These are phyloP conservation scores for Arachnopeziza araneosa DNA, from an alignment of 2,329 filamentous ascomycete species.

Conservation along the genomic window DNA sequence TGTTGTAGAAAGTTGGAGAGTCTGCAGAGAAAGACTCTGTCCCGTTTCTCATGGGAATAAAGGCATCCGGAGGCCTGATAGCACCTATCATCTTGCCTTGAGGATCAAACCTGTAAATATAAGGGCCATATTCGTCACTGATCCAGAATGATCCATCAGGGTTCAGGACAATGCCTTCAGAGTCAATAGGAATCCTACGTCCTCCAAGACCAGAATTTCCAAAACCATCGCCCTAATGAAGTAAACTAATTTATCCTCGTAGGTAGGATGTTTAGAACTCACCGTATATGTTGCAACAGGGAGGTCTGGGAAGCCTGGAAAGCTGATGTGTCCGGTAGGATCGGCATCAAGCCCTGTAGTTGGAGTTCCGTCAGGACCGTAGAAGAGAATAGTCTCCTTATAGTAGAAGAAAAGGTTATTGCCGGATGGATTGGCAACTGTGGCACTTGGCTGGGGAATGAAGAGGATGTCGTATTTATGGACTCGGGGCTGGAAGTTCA, in stretches of 20 bases:
- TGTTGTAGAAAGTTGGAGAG: constrained; percentile 52
- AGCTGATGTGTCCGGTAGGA: constrained; percentile 42
- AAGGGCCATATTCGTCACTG: constrained; percentile 64
- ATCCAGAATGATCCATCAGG: constrained; percentile 58
- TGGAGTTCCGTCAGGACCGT: constrained; percentile 47
- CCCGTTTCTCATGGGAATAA: constrained; percentile 59
- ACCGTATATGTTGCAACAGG: constrained; percentile 53
- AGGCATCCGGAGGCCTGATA: constrained; percentile 58
- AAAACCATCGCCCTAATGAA: constrained; percentile 54
- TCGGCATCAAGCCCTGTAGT: not conserved
- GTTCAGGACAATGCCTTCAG: constrained; percentile 60
- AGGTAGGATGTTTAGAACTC: constrained; percentile 18
- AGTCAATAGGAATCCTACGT: constrained; percentile 54
- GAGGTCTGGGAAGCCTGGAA: constrained; percentile 53
- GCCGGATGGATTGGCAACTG: constrained; percentile 44
- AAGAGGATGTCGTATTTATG: constrained; percentile 62
- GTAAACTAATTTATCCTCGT: not conserved
- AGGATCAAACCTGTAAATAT: constrained; percentile 59
- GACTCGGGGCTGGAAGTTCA: constrained; percentile 62
- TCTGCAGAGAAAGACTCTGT: constrained; percentile 57
- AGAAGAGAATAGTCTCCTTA: constrained; percentile 59
- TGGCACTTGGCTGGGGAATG: constrained; percentile 46
- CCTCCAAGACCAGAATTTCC: constrained; percentile 55
- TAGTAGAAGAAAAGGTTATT: constrained; percentile 61
- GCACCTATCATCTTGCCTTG: constrained; percentile 55